phyloP scores from a whole-genome alignment of 2,329 filamentous ascomycete genomes.

The Trichoderma cornu-damae region DNA sequence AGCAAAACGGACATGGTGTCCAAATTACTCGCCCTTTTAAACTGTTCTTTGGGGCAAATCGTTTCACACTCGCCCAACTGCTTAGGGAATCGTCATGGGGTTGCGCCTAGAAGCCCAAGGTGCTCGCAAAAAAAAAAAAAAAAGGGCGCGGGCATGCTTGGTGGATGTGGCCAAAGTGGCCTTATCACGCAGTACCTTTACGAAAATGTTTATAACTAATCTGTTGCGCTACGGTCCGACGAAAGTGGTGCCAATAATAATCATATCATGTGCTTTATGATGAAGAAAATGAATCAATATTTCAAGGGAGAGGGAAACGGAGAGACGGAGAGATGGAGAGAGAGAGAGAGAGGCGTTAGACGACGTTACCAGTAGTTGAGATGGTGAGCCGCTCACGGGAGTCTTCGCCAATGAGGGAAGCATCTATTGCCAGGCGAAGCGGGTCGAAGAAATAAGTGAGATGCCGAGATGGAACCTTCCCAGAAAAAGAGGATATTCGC shows the following conservation, averaged over 20 bases:
- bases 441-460: no score
- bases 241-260: conserved; percentile 5
- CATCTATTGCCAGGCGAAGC: no score
- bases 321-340: no score
- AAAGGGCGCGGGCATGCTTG: not conserved
- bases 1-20: not conserved
- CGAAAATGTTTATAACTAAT: not conserved
- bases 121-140: not conserved
- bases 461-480: no score
- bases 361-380: no score
- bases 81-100: not conserved
- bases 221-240: conserved; percentile 1
- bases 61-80: not conserved
- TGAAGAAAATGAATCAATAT: not conserved
- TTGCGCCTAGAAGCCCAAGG: not conserved
- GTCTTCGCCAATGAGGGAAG: no score
- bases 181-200: not conserved
- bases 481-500: no score
- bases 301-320: no score
- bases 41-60: not conserved
- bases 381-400: no score
- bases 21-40: not conserved
- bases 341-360: no score
- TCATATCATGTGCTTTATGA: not conserved
- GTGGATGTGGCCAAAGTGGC: conserved; percentile 14